phyloP scores from a whole-genome alignment of 78 protist species.

The Creolimax fragrantissima region DNA sequence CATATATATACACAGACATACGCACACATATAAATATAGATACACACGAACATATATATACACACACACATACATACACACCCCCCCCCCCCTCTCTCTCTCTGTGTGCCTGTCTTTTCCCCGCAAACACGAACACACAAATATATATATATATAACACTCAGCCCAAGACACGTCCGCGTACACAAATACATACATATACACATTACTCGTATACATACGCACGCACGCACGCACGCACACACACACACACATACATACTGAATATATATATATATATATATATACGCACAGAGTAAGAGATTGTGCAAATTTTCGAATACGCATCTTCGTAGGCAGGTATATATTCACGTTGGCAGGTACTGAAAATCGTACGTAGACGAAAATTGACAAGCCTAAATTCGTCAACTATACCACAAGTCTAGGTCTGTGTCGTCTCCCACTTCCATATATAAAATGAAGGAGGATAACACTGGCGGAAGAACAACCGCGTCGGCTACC shows the following conservation, averaged over 20 bases:
- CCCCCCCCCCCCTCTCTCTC: too few relatives aligned
- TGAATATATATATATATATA: not conserved
- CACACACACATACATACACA: not conserved
- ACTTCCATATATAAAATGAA: too few relatives aligned
- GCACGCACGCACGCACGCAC: conserved; percentile 1
- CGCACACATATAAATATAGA: not conserved
- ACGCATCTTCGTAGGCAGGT: not conserved
- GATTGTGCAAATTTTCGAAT: not conserved
- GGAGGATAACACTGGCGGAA: too few relatives aligned
- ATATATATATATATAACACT: not conserved
- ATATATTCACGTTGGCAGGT: not conserved
- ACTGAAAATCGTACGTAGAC: too few relatives aligned
- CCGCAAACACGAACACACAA: not conserved
- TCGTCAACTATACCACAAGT: too few relatives aligned
- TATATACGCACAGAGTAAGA: not conserved
- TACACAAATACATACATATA: not conserved
- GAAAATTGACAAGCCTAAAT: too few relatives aligned
- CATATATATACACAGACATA: not conserved
- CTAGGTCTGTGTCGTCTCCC: too few relatives aligned
- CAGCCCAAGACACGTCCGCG: not conserved
- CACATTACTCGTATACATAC: not conserved
- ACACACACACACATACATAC: conserved; percentile 28
- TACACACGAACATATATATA: not conserved
- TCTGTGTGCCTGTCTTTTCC: too few relatives aligned
- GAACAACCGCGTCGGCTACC: too few relatives aligned